These are phyloP conservation scores for Gloeopeniophorella convolvens DNA, from an alignment of 768 basidiomycete genomes.

Conservation along the genomic window DNA sequence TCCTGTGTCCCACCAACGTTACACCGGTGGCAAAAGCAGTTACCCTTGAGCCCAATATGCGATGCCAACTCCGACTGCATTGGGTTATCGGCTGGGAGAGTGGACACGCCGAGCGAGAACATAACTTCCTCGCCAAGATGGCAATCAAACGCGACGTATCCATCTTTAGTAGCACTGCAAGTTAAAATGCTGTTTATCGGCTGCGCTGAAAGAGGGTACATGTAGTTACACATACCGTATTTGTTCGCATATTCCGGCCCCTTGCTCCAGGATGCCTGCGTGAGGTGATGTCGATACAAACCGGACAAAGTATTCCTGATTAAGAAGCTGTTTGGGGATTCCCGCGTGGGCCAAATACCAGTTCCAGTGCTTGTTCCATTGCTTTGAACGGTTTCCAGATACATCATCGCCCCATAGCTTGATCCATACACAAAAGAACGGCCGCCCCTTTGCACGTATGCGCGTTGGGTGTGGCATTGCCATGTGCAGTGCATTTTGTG, in stretches of 20 bases:
- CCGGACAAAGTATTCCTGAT: slow-evolving; percentile 33
- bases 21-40: slow-evolving; percentile 34
- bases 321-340: slow-evolving; percentile 32
- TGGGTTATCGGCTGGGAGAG: slow-evolving; percentile 25
- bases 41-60: slow-evolving; percentile 33
- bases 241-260: no score
- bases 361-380: no score
- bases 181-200: slow-evolving; percentile 26
- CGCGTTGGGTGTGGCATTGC: slow-evolving; percentile 12
- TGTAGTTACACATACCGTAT: no score
- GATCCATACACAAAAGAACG: slow-evolving; percentile 23
- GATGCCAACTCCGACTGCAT: slow-evolving; percentile 19
- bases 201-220: slow-evolving; percentile 27
- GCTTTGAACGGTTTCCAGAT: no score
- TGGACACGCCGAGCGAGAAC: no score
- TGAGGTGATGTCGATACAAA: slow-evolving; percentile 38
- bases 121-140: no score
- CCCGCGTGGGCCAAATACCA: no score
- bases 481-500: neutral
- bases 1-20: slow-evolving; percentile 31
- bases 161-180: no score
- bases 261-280: no score
- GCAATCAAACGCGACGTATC: no score
- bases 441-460: slow-evolving; percentile 6
- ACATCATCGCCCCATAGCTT: no score